Percentiles rank a stretch among this genome's conserved stretches.
Evolutionary conservation across 2,329 filamentous ascomycete genomes (phyloP).

Genomic region (Colletotrichum sansevieriae): DNA sequence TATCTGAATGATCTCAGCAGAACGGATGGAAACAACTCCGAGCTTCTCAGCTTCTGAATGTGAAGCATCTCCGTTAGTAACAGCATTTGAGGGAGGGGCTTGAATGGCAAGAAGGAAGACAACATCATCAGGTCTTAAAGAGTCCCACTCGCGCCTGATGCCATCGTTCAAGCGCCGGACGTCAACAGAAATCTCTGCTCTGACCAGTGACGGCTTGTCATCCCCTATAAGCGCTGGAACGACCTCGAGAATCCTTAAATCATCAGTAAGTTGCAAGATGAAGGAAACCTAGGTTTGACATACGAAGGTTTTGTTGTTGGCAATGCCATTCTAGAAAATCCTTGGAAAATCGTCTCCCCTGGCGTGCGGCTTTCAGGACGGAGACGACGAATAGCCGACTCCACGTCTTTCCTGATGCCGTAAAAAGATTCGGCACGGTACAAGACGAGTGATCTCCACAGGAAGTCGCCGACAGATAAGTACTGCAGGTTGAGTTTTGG

Average conservation of each 20-base stretch:
- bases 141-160: conserved; percentile 89
- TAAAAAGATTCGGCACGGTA: conserved; percentile 95
- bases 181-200: conserved; percentile 88
- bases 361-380: conserved; percentile 75
- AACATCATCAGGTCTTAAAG: conserved; percentile 86
- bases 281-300: conserved; percentile 41
- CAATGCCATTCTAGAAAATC: conserved; percentile 92
- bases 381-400: conserved; percentile 83
- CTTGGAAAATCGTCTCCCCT: conserved; percentile 80
- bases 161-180: conserved; percentile 82
- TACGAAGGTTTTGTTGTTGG: conserved; percentile 84
- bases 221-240: conserved; percentile 87
- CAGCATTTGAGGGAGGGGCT: conserved; percentile 64
- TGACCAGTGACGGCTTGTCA: conserved; percentile 83
- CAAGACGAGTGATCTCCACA: conserved; percentile 94
- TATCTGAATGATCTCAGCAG: conserved; percentile 87
- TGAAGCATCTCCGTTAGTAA: conserved; percentile 64
- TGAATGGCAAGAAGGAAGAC: conserved; percentile 88
- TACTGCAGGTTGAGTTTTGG: conserved; percentile 98
- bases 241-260: conserved; percentile 79
- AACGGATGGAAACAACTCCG: conserved; percentile 78
- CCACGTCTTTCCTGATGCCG: conserved; percentile 91
- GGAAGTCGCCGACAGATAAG: conserved; percentile 91
- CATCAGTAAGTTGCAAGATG: conserved; percentile 32
- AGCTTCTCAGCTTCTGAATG: conserved; percentile 69